Conservation (phyloP, 306 rosid genomes). For the Cicer bijugum region DNA sequence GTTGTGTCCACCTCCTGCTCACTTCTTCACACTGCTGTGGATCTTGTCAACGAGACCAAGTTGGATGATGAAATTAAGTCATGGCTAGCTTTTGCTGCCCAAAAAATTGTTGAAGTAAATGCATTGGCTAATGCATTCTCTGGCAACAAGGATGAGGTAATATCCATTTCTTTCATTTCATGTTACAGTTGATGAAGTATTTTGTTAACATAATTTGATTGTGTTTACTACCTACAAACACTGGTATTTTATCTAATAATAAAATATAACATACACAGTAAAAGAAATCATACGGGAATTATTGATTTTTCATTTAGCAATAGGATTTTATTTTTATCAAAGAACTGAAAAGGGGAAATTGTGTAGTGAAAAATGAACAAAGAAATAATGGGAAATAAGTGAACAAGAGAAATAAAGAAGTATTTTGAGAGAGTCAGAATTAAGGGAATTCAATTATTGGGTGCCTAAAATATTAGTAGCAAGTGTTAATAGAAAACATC, state of each 20-base stretch:
- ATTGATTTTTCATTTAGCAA: background rate
- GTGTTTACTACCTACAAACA: background rate
- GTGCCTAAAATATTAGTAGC: background rate
- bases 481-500: slow-evolving; percentile 17
- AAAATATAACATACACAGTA: background rate
- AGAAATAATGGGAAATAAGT: background rate
- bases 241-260: background rate
- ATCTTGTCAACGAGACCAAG: slow-evolving; percentile 88
- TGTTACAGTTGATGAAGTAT: slow-evolving; percentile 10
- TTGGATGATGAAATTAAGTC: slow-evolving; percentile 84
- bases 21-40: slow-evolving; percentile 94
- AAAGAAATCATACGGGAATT: background rate
- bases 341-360: background rate
- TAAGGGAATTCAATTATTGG: background rate
- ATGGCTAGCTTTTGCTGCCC: slow-evolving; percentile 96
- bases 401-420: background rate
- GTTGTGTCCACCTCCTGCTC: slow-evolving; percentile 90
- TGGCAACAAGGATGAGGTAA: slow-evolving; percentile 81
- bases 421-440: background rate
- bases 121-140: slow-evolving; percentile 84
- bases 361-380: background rate
- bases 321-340: background rate
- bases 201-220: slow-evolving; percentile 9
- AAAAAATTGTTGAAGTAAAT: slow-evolving; percentile 82
- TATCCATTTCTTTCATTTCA: background rate